Evolutionary conservation across 225 moss, liverwort and hornwort genomes (phyloP).

Genomic region (Sphagnum tenellum): DNA sequence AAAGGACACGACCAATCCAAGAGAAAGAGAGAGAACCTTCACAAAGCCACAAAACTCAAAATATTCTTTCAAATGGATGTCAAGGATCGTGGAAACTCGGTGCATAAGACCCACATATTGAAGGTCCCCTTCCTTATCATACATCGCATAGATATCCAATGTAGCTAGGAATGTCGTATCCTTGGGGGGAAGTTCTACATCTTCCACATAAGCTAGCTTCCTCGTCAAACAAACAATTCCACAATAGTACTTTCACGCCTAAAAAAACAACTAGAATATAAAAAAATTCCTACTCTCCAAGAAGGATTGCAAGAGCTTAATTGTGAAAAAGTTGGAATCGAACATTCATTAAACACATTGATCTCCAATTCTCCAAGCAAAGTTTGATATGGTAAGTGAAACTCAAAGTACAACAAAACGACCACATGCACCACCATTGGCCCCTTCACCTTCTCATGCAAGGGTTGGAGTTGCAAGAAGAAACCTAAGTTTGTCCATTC

Average conservation of each 20-base stretch:
- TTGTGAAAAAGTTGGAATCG: not conserved
- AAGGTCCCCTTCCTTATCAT: slow-evolving; percentile 66
- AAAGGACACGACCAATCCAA: not conserved
- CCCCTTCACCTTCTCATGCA: too few species aligned
- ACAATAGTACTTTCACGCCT: too few species aligned
- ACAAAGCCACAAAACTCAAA: slow-evolving; percentile 75
- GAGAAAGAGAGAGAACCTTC: slow-evolving; percentile 33
- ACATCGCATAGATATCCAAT: slow-evolving; percentile 81
- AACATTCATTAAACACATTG: slow-evolving; percentile 58
- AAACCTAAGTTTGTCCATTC: too few species aligned
- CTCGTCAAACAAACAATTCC: slow-evolving; percentile 25
- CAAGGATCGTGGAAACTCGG: slow-evolving; percentile 57
- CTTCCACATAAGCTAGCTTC: slow-evolving; percentile 62
- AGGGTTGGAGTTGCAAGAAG: too few species aligned
- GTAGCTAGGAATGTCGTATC: slow-evolving; percentile 36
- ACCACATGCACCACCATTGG: too few species aligned
- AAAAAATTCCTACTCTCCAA: too few species aligned
- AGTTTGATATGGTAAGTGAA: slow-evolving; percentile 31
- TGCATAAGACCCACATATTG: slow-evolving; percentile 87
- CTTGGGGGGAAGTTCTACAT: slow-evolving; percentile 36
- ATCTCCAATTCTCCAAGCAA: slow-evolving; percentile 57
- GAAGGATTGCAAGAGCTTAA: slow-evolving; percentile 5
- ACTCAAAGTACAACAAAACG: slow-evolving; percentile 53
- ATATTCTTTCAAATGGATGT: slow-evolving; percentile 64
- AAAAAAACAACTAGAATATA: too few species aligned